These are phyloP conservation scores for Coemansia sp. DNA, from an alignment of 192 early-diverging fungal genomes.

Conservation along the genomic window DNA sequence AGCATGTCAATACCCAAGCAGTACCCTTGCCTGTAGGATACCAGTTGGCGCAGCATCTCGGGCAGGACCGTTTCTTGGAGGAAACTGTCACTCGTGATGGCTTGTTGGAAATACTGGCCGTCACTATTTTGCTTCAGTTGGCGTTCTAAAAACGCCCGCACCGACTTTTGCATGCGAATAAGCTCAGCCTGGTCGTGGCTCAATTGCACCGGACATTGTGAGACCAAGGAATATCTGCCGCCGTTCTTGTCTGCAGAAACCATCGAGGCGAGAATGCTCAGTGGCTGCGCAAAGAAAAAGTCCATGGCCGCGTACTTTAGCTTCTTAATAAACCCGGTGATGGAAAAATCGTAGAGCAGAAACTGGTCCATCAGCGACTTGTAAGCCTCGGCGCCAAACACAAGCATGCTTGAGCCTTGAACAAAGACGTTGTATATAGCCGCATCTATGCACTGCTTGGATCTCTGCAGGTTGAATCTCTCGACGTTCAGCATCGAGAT, in stretches of 20 bases:
- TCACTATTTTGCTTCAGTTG: slow-evolving; percentile 9
- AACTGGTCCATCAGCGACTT: slow-evolving; percentile 79
- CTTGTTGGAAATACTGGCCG: slow-evolving; percentile 16
- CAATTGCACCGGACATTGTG: slow-evolving; percentile 33
- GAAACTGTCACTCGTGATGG: slow-evolving; percentile 63
- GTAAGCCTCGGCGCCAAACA: slow-evolving; percentile 70
- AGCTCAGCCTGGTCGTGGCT: slow-evolving; percentile 60
- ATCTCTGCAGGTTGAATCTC: slow-evolving; percentile 77
- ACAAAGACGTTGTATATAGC: slow-evolving; percentile 64
- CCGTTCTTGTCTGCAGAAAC: slow-evolving; percentile 5
- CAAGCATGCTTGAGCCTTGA: slow-evolving; percentile 50
- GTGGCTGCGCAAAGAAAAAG: slow-evolving; percentile 81
- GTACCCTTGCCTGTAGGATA: slow-evolving; percentile 61
- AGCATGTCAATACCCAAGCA: slow-evolving; percentile 61
- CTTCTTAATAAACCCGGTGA: slow-evolving; percentile 68
- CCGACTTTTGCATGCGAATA: slow-evolving; percentile 71
- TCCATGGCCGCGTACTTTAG: slow-evolving; percentile 86
- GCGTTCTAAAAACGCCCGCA: slow-evolving; percentile 58
- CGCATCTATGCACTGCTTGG: slow-evolving; percentile 66
- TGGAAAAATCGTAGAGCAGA: slow-evolving; percentile 76
- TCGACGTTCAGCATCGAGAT: slow-evolving; percentile 72
- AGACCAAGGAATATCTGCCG: background rate
- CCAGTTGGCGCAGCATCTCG: slow-evolving; percentile 52
- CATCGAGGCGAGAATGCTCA: slow-evolving; percentile 64
- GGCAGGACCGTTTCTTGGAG: slow-evolving; percentile 56